phyloP scores from a whole-genome alignment of 2,329 filamentous ascomycete species.

The Hymenoscyphus albidus region DNA sequence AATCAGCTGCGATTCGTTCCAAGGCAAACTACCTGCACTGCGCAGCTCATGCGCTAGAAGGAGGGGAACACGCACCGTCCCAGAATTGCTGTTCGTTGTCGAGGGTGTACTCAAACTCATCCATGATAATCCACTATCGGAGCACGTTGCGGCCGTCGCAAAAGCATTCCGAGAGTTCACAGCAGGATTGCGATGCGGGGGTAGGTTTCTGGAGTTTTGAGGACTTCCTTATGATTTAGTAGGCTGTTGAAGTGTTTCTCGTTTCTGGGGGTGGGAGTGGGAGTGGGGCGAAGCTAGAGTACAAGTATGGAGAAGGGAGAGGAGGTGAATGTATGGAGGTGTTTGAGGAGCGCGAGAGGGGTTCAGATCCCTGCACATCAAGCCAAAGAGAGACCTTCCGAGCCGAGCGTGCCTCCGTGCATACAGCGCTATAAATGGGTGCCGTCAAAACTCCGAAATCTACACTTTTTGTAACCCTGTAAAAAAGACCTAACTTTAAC shows the following conservation, averaged over 20 bases:
- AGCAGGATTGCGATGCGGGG: background rate
- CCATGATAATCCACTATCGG: conserved; percentile 34
- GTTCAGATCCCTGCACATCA: background rate
- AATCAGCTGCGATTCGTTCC: conserved; percentile 6
- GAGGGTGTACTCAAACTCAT: conserved; percentile 64
- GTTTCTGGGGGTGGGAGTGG: background rate
- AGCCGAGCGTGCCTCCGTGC: too few relatives aligned
- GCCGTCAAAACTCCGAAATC: too few relatives aligned
- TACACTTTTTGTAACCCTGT: too few relatives aligned
- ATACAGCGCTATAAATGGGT: too few relatives aligned
- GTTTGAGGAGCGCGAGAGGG: background rate
- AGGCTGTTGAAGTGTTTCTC: background rate
- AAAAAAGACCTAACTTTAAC: too few relatives aligned
- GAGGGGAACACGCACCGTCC: conserved; percentile 58
- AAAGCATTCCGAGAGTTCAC: conserved; percentile 26
- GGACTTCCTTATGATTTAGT: background rate
- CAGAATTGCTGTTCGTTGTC: conserved; percentile 86
- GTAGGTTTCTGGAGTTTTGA: background rate
- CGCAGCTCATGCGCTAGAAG: background rate
- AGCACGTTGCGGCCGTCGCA: conserved; percentile 23
- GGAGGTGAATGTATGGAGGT: background rate
- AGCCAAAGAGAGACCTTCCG: background rate
- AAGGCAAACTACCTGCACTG: background rate
- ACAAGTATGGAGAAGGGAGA: background rate
- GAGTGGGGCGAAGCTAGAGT: background rate